Evolutionary conservation across 495 filamentous ascomycete species (phyloP).

Genomic region (Penicillium herquei): DNA sequence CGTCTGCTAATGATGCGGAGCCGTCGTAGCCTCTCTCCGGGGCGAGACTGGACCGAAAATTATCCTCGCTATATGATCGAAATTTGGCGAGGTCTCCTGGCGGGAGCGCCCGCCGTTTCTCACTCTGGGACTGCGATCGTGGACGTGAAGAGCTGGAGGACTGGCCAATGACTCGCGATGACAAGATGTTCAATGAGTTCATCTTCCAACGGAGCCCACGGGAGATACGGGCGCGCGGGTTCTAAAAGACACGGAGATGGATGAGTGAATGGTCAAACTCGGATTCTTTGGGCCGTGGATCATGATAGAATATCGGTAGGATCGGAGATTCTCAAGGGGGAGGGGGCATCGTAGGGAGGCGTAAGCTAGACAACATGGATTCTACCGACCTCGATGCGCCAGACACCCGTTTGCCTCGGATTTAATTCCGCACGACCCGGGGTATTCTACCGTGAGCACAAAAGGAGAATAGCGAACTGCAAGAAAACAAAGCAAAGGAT

Average conservation of each 20-base stretch:
- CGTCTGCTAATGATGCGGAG: constrained; percentile 23
- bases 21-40: constrained; percentile 38
- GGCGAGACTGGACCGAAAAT: constrained; percentile 34
- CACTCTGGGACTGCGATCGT: constrained; percentile 64
- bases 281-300: constrained; percentile 16
- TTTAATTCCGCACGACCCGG: constrained; percentile 25
- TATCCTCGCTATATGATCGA: constrained; percentile 48
- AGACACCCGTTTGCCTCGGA: constrained; percentile 42
- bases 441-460: constrained; percentile 12
- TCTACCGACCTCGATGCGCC: constrained; percentile 46
- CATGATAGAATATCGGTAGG: background rate
- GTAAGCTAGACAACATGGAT: constrained; percentile 15
- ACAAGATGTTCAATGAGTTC: constrained; percentile 97
- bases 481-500: constrained; percentile 1
- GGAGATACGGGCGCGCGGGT: constrained; percentile 41
- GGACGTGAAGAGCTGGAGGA: constrained; percentile 52
- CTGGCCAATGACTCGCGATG: constrained; percentile 74
- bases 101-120: constrained; percentile 45
- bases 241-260: constrained; percentile 23
- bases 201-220: constrained; percentile 70
- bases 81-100: constrained; percentile 44
- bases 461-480: background rate
- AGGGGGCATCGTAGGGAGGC: constrained; percentile 19
- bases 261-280: constrained; percentile 30
- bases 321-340: constrained; percentile 9